Evolutionary conservation across 768 basidiomycete genomes (phyloP), one percentile per base, ranked within the genome.

Genomic region (Pulveroboletus frians): DNA sequence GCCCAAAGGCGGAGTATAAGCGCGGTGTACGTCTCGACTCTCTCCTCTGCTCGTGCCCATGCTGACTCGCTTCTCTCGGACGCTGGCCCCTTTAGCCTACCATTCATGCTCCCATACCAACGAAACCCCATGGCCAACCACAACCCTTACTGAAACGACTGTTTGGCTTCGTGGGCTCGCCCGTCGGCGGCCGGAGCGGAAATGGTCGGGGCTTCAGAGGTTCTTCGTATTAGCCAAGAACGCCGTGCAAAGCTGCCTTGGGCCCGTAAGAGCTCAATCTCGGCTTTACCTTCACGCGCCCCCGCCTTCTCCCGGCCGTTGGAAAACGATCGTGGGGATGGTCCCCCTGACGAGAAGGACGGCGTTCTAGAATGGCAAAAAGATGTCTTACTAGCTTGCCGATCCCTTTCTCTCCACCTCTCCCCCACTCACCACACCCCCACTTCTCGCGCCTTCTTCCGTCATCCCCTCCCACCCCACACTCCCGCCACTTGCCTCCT

Each of bases 141-240:
- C 66, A 61, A 21, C 66, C 65, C n/a, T 30, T 69, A 13, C 47
- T 69, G 32, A 69, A 57, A 42, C 66, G 67, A 14, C 46, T 67
- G 6, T 50, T 69, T 32, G 61, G 65, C 9, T 69, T 65, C 43
- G 52, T 55, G n/a, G n/a, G n/a, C 26, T 41, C 67, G 5, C 63
- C 67, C 40, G 56, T 56, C 4, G 36, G 43, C 15, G 57, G 59
- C 34, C 58, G 56, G 26, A 61, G 60, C 36, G 56, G 61, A 15
- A 54, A 63, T 18, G 52, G 54, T 38, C 63, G 63, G 31, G 58
- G 53, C 4, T 55, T 40, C 46, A 60, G 66, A 38, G 61, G 66
- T 0, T 49, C 63, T 3, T 52, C 60, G 0, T 66, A 68, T 39
- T 68, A 65, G 42, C 37, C 29, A 6, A 3, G 15, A 14, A 23